These are phyloP conservation scores for Eucalyptus regnans DNA, from an alignment of 345 rosid species.

Conservation along the genomic window DNA sequence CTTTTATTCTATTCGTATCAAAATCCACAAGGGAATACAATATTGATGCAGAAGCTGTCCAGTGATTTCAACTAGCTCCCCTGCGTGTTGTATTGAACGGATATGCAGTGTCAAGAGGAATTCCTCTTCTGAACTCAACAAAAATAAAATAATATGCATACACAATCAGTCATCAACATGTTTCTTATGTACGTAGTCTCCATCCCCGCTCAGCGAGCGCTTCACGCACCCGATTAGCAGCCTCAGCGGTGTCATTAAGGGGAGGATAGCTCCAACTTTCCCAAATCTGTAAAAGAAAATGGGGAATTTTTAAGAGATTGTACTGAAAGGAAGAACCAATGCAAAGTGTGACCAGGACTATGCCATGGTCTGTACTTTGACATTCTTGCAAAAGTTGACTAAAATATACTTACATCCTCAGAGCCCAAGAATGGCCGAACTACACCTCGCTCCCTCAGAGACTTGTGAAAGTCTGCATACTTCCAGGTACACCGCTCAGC, in stretches of 20 bases:
- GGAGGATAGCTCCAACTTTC: constrained; percentile 98
- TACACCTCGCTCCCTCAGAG: constrained; percentile 75
- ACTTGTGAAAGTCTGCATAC: constrained; percentile 70
- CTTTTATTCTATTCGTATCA: background rate
- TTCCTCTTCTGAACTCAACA: background rate
- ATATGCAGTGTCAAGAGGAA: background rate
- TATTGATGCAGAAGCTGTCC: background rate
- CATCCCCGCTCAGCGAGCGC: constrained; percentile 79
- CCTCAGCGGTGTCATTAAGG: constrained; percentile 80
- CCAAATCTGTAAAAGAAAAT: constrained; percentile 37
- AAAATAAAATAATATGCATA: background rate
- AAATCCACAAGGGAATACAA: background rate
- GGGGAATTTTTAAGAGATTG: background rate
- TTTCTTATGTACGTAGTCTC: constrained; percentile 45
- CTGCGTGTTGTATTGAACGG: background rate
- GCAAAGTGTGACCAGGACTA: background rate
- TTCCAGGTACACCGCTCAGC: constrained; percentile 89
- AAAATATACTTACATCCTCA: constrained; percentile 72
- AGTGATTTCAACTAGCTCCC: background rate
- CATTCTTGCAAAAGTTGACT: background rate
- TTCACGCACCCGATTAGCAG: constrained; percentile 53
- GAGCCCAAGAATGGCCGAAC: constrained; percentile 74
- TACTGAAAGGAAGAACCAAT: background rate
- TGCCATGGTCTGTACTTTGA: background rate
- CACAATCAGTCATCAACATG: constrained; percentile 5